Evolutionary conservation across 768 basidiomycete genomes (phyloP), one percentile per base, ranked within the genome.

Genomic region (Peribolospora kevripleyi): DNA sequence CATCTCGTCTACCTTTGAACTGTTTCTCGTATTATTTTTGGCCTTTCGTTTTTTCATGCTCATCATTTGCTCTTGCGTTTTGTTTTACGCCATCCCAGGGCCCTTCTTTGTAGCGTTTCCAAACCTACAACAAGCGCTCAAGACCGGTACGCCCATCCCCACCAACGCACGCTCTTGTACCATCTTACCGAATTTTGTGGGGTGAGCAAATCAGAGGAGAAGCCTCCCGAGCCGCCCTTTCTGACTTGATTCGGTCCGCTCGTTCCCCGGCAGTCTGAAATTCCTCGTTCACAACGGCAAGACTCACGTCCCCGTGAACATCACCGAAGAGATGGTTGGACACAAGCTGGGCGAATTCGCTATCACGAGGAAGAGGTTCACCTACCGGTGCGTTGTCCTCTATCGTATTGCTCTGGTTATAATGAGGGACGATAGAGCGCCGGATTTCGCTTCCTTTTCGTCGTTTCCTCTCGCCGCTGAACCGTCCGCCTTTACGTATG

Each of bases 281-380:
- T 95, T 98, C 67, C 70, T 83, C 67, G 85, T 98, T 3, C 88
- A 98, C 69, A 95, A 95, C 61, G 91, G 91, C 42, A 85, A 80
- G 68, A 77, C 84, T 62, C 91, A 86, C 66, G 56, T 80, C 4
- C 88, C 88, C 0, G 81, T 98, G 46, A 68, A 74, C 48, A 74
- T 98, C 60, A 87, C 84, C 3, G 85, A 90, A 66, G 91, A 95
- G 67, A 97, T 97, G 91, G 86, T 98, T 2, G 91, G 91, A 0
- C 90, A 98, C 67, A 98, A 98, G 67, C 69, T 97, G 53, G 91
- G 91, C 53, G 88, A 95, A 72, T 95, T 97, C 42, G 57, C 61
- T n/a, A 46, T 25, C 25, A 25, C 25, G 25, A 25, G 25, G 25
- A 25, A 25, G 25, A 25, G 25, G 25, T 25, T 25, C 25, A 25